phyloP scores from a whole-genome alignment of 139 green algal genomes.

The Picochlorum sp. region DNA sequence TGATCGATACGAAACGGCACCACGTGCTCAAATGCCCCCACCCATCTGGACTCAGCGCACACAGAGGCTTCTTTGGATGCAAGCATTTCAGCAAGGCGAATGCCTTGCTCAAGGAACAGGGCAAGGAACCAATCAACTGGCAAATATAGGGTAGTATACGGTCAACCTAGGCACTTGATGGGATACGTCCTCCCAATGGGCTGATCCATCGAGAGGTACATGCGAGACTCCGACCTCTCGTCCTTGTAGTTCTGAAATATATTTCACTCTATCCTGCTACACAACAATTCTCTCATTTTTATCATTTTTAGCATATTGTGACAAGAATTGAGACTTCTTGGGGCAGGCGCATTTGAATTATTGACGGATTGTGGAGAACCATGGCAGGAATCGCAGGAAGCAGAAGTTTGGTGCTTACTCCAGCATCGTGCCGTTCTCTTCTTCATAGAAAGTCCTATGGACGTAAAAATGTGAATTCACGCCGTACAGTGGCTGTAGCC shows the following conservation, averaged over 20 bases:
- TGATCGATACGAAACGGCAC: slow-evolving; percentile 49
- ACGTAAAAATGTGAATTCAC: not conserved
- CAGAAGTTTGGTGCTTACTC: slow-evolving; percentile 1
- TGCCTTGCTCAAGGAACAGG: slow-evolving; percentile 46
- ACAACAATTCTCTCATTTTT: too few species aligned
- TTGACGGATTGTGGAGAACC: too few species aligned
- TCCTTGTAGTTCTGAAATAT: too few species aligned
- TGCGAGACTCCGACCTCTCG: too few species aligned
- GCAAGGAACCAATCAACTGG: slow-evolving; percentile 74
- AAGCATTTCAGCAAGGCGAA: slow-evolving; percentile 79
- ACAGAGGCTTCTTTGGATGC: slow-evolving; percentile 83
- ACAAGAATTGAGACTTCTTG: too few species aligned
- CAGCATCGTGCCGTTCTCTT: not conserved
- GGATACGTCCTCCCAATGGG: too few species aligned
- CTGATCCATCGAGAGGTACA: too few species aligned
- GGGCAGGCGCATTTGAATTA: too few species aligned
- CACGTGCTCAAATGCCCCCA: slow-evolving; percentile 63
- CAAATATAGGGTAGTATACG: slow-evolving; percentile 24
- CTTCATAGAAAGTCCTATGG: not conserved
- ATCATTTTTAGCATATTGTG: too few species aligned
- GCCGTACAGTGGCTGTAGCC: too few species aligned
- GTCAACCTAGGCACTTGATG: too few species aligned
- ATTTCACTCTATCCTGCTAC: too few species aligned
- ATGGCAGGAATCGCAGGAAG: not conserved
- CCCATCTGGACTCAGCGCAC: slow-evolving; percentile 58